Base-by-base conservation (phyloP, 768 basidiomycete species). In the Tulasnella sp. region DNA sequence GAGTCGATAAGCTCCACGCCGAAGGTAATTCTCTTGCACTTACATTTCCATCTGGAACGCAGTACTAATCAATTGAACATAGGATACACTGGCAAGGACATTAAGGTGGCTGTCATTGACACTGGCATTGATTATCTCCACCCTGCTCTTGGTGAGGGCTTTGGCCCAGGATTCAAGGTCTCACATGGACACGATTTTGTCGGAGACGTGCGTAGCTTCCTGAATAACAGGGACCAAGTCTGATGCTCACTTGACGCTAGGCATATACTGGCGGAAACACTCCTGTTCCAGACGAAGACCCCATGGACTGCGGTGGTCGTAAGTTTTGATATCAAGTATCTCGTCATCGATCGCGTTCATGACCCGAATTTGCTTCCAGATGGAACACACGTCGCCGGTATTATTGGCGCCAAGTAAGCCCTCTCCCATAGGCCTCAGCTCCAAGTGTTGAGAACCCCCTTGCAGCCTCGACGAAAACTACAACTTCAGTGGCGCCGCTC, bases 401-500 rank as follows among this genome's bases (percentile, higher is more conserved):
- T 84, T 77, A 82, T 86, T 81, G 86, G 84, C 20, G 83, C 60
- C 31, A 48, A 44, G 37, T 75, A 44, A 37, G 34, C 28, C 44
- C 16, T 8, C 42, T 44, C 31, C 44, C 7, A 42, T 84, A 81
- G 37, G 31, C 12, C 60, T 37, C 83, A 85, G 78, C 84, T 84
- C 50, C 83, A 84, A 85, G 93, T 91, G 18, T 92, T 93, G 83
- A 89, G 93, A 78, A 92, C 90, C 20, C 91, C 34, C 54, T 77
- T 48, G 46, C 24, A 86, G 91, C 81, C 89, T 90, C 0, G 89
- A 86, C 72, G 93, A 93, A 83, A 83, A 84, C 48, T 92, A 90
- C 87, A 91, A 91, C 85, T 90, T 93, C 83, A 90, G 90, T 74
- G 93, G 93, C 78, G 92, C 93, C 58, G 93, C 93, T 3, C 92